Conservation (phyloP, 176 grass and related monocot species). For the Paspalum notatum region DNA sequence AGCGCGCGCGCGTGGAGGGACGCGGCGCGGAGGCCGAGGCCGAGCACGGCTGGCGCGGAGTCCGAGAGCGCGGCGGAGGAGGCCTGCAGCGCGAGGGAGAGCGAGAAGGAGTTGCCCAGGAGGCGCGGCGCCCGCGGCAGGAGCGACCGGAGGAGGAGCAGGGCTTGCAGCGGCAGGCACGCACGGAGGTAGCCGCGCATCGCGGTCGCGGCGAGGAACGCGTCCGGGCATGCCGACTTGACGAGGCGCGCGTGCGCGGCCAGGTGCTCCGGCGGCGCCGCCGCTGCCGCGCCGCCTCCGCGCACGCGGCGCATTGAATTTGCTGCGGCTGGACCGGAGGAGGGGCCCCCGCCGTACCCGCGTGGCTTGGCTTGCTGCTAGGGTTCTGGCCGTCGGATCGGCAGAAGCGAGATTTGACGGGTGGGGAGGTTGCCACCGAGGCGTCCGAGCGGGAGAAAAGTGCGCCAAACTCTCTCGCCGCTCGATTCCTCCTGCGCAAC, state of each 20-base stretch:
- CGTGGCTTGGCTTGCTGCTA: no score
- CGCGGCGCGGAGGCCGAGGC: slow-evolving; percentile 13
- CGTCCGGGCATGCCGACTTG: slow-evolving; percentile 47
- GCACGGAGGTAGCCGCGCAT: slow-evolving; percentile 59
- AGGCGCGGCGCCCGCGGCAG: slow-evolving; percentile 45
- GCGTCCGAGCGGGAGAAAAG: neutral
- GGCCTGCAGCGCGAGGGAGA: slow-evolving; percentile 57
- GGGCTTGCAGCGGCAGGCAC: slow-evolving; percentile 31
- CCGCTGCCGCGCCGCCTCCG: neutral
- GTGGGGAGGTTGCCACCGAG: neutral
- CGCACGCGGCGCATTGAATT: slow-evolving; percentile 46
- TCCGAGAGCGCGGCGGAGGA: neutral
- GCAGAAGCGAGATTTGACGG: neutral
- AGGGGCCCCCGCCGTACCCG: neutral
- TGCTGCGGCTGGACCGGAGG: neutral
- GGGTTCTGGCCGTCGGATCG: slow-evolving; percentile 32
- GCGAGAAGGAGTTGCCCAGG: slow-evolving; percentile 56
- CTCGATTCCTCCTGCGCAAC: slow-evolving; percentile 26
- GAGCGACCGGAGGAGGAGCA: slow-evolving; percentile 48
- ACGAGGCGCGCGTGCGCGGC: slow-evolving; percentile 51
- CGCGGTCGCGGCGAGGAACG: slow-evolving; percentile 45
- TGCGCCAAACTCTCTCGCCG: slow-evolving; percentile 27
- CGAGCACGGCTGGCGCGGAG: neutral
- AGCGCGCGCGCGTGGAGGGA: slow-evolving; percentile 52
- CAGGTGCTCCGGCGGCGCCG: slow-evolving; percentile 39